phyloP scores from a whole-genome alignment of 2,329 filamentous ascomycete species.

The Colletotrichum falcatum region DNA sequence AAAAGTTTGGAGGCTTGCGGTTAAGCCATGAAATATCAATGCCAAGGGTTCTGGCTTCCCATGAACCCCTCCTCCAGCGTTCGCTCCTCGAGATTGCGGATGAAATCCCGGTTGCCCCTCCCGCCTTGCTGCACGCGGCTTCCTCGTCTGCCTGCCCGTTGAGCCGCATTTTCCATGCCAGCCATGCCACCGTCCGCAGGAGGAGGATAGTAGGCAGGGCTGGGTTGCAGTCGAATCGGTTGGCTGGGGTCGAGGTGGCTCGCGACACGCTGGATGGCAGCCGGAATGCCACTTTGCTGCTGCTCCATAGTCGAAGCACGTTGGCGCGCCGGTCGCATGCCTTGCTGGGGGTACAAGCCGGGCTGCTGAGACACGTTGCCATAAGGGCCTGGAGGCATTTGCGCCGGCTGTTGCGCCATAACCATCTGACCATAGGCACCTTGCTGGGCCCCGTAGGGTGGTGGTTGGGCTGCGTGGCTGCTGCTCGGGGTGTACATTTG shows the following conservation, averaged over 20 bases:
- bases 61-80: slow-evolving; percentile 94
- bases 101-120: slow-evolving; percentile 84
- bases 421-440: slow-evolving; percentile 79
- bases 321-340: slow-evolving; percentile 80
- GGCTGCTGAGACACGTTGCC: slow-evolving; percentile 64
- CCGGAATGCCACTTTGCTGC: slow-evolving; percentile 91
- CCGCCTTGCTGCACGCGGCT: slow-evolving; percentile 75
- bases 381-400: slow-evolving; percentile 75
- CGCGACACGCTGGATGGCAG: slow-evolving; percentile 92
- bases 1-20: not conserved
- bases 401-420: slow-evolving; percentile 74
- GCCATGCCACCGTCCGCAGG: slow-evolving; percentile 81
- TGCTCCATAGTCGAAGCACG: slow-evolving; percentile 97
- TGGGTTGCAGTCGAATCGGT: slow-evolving; percentile 93
- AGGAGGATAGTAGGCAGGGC: slow-evolving; percentile 96
- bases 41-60: slow-evolving; percentile 72
- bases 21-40: slow-evolving; percentile 63
- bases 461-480: slow-evolving; percentile 72
- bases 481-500: slow-evolving; percentile 78
- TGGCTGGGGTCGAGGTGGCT: slow-evolving; percentile 95
- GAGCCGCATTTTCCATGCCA: slow-evolving; percentile 68
- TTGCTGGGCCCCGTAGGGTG: slow-evolving; percentile 81
- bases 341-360: slow-evolving; percentile 72
- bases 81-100: slow-evolving; percentile 92
- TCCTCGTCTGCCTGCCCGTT: slow-evolving; percentile 76